Percentiles rank a stretch among this genome's conserved stretches.
phyloP scores from a whole-genome alignment of 495 filamentous ascomycete genomes.

The Neurospora tetraspora region DNA sequence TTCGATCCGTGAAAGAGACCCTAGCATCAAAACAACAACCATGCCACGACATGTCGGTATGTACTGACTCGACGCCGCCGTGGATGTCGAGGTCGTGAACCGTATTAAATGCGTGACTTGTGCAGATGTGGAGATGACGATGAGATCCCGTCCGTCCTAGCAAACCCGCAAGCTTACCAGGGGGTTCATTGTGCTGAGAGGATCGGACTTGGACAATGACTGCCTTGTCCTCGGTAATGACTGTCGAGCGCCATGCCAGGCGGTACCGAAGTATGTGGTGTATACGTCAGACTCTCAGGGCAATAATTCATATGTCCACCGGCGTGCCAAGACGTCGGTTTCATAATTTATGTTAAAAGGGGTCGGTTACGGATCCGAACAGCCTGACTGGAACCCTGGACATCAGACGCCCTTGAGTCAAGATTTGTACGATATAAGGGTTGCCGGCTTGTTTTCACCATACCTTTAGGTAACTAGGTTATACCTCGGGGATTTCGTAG shows the following conservation, averaged over 20 bases:
- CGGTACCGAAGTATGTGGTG: background rate
- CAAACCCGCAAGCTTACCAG: background rate
- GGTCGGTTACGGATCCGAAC: background rate
- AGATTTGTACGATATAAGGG: background rate
- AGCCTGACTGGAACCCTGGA: background rate
- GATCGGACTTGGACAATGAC: background rate
- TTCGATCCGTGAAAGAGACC: background rate
- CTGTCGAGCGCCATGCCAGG: background rate
- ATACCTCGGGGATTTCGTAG: background rate
- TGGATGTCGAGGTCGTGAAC: background rate
- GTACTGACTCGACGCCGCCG: background rate
- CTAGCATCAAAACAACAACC: background rate
- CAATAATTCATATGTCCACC: background rate
- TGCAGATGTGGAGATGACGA: background rate
- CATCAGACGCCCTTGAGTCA: background rate
- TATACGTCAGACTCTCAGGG: background rate
- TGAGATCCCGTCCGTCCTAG: background rate
- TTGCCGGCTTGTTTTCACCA: background rate
- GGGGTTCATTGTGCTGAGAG: background rate
- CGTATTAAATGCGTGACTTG: background rate
- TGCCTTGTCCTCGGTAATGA: background rate
- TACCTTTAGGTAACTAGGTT: background rate
- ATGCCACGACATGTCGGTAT: background rate
- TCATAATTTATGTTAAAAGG: conserved; percentile 1
- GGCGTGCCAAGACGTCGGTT: conserved; percentile 12